Conservation (phyloP, 202 grass and related monocot species). For the Saccharum hybrid region DNA sequence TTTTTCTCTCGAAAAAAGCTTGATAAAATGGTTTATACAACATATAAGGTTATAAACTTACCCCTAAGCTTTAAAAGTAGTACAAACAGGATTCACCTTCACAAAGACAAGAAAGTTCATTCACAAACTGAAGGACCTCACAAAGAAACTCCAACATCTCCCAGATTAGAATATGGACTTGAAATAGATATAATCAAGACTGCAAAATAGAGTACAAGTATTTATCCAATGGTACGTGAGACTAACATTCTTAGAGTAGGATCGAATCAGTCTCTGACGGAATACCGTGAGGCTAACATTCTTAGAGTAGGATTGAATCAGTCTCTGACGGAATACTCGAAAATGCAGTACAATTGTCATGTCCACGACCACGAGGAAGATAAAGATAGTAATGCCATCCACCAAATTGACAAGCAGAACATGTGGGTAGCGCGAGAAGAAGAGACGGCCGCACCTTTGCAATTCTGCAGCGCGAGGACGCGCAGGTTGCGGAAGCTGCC, state of each 20-base stretch:
- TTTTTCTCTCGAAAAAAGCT: neutral
- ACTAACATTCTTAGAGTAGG: neutral
- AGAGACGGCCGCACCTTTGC: conserved; percentile 70
- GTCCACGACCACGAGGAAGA: neutral
- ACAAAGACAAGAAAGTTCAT: neutral
- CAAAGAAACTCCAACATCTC: conserved; percentile 18
- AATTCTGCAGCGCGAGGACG: conserved; percentile 72
- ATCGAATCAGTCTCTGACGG: neutral
- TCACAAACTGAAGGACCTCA: neutral
- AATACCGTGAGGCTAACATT: neutral
- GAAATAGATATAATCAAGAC: conserved; percentile 14
- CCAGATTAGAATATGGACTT: neutral
- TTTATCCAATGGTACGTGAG: neutral
- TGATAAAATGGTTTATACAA: neutral
- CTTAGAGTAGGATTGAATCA: neutral
- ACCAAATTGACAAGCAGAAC: neutral
- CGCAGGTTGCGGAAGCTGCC: conserved; percentile 57
- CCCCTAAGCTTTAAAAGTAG: neutral
- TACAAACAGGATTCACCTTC: conserved; percentile 10
- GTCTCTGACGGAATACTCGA: neutral
- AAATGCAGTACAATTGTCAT: conserved; percentile 10
- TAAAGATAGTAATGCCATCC: neutral
- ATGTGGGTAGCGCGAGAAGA: neutral
- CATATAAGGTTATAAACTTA: neutral
- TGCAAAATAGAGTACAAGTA: conserved; percentile 21